Evolutionary conservation across 2,329 filamentous ascomycete genomes (phyloP).

Genomic region (Claviceps cyperi): DNA sequence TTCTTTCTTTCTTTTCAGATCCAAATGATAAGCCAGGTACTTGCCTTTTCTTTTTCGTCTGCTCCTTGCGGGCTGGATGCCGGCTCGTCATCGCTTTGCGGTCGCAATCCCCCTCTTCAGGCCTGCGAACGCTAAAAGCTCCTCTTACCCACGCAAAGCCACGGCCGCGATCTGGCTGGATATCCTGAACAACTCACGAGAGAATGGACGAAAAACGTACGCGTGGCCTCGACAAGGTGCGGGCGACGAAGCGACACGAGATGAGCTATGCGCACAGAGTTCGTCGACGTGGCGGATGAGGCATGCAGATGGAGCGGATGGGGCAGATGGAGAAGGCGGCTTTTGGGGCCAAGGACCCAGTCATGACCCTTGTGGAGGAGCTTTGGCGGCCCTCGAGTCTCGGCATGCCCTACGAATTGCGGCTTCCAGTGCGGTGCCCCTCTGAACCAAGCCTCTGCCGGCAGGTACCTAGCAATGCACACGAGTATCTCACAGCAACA

Average conservation of each 20-base stretch:
- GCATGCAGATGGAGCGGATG: neutral
- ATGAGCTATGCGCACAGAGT: neutral
- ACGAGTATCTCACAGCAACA: no score
- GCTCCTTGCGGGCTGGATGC: constrained; percentile 4
- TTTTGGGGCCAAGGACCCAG: constrained; percentile 3
- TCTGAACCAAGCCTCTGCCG: neutral
- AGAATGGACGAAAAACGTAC: no score
- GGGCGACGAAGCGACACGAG: no score
- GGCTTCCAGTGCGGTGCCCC: no score
- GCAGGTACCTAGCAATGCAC: no score
- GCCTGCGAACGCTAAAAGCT: no score
- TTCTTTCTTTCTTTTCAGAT: constrained; percentile 13
- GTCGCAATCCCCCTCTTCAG: no score
- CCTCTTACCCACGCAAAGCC: no score
- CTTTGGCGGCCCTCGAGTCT: neutral
- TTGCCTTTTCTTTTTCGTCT: neutral
- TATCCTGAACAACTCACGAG: no score
- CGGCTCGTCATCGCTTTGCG: neutral
- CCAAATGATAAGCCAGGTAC: neutral
- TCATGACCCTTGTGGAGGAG: constrained; percentile 1
- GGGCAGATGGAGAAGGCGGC: constrained; percentile 1
- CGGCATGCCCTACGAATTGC: no score
- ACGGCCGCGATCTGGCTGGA: no score
- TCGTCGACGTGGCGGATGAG: neutral
- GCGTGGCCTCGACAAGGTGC: no score